Conservation (phyloP, 257 asterid genomes). For the Perilla frutescens region DNA sequence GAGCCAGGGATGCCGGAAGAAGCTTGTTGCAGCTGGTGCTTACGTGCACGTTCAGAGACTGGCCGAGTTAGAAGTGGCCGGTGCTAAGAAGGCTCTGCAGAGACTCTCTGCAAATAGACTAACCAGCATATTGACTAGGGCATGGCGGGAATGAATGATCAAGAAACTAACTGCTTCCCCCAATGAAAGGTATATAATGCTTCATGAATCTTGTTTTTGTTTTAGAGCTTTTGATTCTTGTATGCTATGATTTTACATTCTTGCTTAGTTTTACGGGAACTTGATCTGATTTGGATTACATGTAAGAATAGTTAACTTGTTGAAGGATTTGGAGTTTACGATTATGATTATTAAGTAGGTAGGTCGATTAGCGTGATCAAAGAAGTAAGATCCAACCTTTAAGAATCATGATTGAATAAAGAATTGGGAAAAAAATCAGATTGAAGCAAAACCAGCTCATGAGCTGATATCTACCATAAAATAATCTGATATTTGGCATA, state of each 20-base stretch:
- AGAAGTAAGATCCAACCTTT: conserved; percentile 5
- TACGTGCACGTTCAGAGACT: conserved; percentile 70
- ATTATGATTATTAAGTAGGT: not conserved
- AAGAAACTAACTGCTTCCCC: conserved; percentile 39
- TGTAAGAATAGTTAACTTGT: not conserved
- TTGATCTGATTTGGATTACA: conserved; percentile 20
- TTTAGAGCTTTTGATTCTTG: not conserved
- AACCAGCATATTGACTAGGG: conserved; percentile 67
- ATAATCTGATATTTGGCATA: conserved; percentile 2
- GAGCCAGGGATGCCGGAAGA: conserved; percentile 87
- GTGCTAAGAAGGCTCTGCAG: conserved; percentile 89
- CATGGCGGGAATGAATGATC: conserved; percentile 69
- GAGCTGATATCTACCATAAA: conserved; percentile 13
- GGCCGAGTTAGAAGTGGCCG: conserved; percentile 67
- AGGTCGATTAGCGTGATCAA: conserved; percentile 16
- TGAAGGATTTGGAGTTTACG: not conserved
- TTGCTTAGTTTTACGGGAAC: conserved; percentile 5
- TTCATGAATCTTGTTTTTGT: conserved; percentile 1
- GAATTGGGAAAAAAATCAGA: conserved; percentile 10
- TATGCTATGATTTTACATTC: not conserved
- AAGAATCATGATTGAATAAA: conserved; percentile 15
- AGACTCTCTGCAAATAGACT: conserved; percentile 85
- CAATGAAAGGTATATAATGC: conserved; percentile 50
- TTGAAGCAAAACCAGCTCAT: conserved; percentile 31
- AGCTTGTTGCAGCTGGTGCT: conserved; percentile 74